Percentiles rank a stretch among this genome's conserved stretches.
Evolutionary conservation across 108 stramenopile genomes (phyloP).

Genomic region (Chaetoceros tenuissimus): DNA sequence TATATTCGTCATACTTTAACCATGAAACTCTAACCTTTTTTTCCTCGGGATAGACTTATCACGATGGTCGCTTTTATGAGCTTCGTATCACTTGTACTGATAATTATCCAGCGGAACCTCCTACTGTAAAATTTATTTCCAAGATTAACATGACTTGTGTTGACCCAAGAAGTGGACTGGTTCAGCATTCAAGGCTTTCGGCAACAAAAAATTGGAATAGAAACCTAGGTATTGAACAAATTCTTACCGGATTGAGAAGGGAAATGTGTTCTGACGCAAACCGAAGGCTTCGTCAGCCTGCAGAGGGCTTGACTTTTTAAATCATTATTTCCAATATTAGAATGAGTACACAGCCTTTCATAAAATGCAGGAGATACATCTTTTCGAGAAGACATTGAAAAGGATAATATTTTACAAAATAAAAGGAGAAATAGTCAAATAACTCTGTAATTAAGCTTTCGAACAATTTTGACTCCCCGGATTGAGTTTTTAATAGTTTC

Average conservation of each 20-base stretch:
- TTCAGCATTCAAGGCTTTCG: slow-evolving; percentile 55
- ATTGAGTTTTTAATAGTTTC: too few relatives aligned
- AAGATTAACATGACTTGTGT: slow-evolving; percentile 94
- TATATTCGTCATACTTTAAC: too few relatives aligned
- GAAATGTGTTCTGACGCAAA: slow-evolving; percentile 75
- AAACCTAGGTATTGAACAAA: slow-evolving; percentile 82
- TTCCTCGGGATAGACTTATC: slow-evolving; percentile 91
- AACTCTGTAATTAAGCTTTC: too few relatives aligned
- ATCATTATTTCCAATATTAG: too few relatives aligned
- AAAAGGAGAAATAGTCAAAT: too few relatives aligned
- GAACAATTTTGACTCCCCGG: too few relatives aligned
- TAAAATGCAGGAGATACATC: too few relatives aligned
- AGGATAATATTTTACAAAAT: too few relatives aligned
- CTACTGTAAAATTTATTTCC: slow-evolving; percentile 84
- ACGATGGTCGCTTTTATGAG: slow-evolving; percentile 91
- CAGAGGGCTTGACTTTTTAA: slow-evolving; percentile 71
- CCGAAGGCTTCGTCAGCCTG: slow-evolving; percentile 68
- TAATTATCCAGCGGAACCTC: slow-evolving; percentile 86
- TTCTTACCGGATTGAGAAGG: slow-evolving; percentile 56
- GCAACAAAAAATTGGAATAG: slow-evolving; percentile 83
- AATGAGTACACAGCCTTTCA: too few relatives aligned
- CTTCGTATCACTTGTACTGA: slow-evolving; percentile 86
- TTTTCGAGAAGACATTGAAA: too few relatives aligned
- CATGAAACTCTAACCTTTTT: too few relatives aligned
- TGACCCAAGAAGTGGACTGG: slow-evolving; percentile 63